Evolutionary conservation across 2,329 filamentous ascomycete genomes (phyloP).

Genomic region (Colletotrichum orchidophilum): DNA sequence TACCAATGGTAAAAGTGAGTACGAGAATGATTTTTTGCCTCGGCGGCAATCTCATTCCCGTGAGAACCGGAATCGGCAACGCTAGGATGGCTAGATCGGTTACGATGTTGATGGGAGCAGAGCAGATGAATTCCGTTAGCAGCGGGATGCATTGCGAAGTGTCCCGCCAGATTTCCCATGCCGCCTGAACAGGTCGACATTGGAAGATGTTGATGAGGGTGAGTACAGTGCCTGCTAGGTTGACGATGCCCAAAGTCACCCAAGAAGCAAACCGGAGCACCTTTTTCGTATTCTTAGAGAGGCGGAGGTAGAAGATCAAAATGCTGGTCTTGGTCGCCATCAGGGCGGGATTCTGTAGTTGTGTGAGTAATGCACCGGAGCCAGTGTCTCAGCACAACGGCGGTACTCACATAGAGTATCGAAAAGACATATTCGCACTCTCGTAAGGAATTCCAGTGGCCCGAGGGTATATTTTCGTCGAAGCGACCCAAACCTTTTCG

Average conservation of each 20-base stretch:
- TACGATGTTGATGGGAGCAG: constrained; percentile 90
- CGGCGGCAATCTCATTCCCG: constrained; percentile 82
- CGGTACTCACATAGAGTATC: constrained; percentile 64
- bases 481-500: constrained; percentile 74
- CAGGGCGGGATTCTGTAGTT: constrained; percentile 79
- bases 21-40: constrained; percentile 91
- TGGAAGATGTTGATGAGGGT: constrained; percentile 91
- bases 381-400: background rate
- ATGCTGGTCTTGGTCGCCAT: constrained; percentile 96
- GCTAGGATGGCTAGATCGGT: constrained; percentile 90
- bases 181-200: constrained; percentile 78
- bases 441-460: constrained; percentile 63
- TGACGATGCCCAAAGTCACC: constrained; percentile 79
- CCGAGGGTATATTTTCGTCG: constrained; percentile 65
- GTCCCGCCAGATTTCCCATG: constrained; percentile 60
- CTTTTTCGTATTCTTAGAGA: constrained; percentile 80
- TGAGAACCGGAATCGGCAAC: constrained; percentile 87
- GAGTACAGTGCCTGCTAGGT: constrained; percentile 78
- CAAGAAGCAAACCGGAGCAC: constrained; percentile 86
- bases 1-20: constrained; percentile 84
- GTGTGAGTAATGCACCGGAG: constrained; percentile 14
- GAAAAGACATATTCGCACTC: constrained; percentile 72
- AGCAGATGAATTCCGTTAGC: constrained; percentile 73
- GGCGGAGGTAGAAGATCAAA: constrained; percentile 85
- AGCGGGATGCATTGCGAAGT: constrained; percentile 62